Base-by-base conservation (phyloP, 2,329 filamentous ascomycete genomes). In the Ascochyta lentis region DNA sequence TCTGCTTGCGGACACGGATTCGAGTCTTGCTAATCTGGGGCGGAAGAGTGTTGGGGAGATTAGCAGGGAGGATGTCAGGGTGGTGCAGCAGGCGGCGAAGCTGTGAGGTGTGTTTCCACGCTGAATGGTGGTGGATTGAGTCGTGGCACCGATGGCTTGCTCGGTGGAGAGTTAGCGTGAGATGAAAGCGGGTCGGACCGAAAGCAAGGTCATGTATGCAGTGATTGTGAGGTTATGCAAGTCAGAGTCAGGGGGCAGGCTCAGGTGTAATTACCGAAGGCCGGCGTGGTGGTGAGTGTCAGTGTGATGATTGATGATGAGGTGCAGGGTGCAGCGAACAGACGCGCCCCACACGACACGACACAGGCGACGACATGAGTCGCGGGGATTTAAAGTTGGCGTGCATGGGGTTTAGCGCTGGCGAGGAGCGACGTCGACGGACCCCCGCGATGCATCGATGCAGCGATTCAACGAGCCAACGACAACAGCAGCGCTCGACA, bases 21-120 rank as follows among this genome's bases (percentile, higher is more conserved):
- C 67, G 24, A 71, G 68, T 22, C 52, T 75, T 45, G 71, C 68
- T 0, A 74, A 74, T 44, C 46, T 74, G 10, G 71, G 71, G 6
- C 71, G 72, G 59, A 69, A 56, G 58, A 64, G 49, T 23, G 31
- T 73, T 7, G 47, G 65, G 10, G 71, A 75, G 24, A 31, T 75
- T 3, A 61, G 56, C 10, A 54, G 71, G 2, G 56, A 67, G 16
- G 71, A 75, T 42, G 51, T 75, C 33, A 68, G 67, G 46, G 47
- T 70, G 2, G 39, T 70, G 19, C 64, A 70, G 38, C 55, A 65
- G 29, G 56, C 52, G 19, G 63, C 68, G 6, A 73, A 70, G 49
- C 46, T 75, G 49, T 75, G 65, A 31, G 19, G 3, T 5, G 29
- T 31, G 29, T 31, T 26, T 19, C 19, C 19, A 19, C 2, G 19